Percentiles rank a stretch among this genome's conserved stretches.
Evolutionary conservation across 2,329 filamentous ascomycete genomes (phyloP).

Genomic region (Calycina marina): DNA sequence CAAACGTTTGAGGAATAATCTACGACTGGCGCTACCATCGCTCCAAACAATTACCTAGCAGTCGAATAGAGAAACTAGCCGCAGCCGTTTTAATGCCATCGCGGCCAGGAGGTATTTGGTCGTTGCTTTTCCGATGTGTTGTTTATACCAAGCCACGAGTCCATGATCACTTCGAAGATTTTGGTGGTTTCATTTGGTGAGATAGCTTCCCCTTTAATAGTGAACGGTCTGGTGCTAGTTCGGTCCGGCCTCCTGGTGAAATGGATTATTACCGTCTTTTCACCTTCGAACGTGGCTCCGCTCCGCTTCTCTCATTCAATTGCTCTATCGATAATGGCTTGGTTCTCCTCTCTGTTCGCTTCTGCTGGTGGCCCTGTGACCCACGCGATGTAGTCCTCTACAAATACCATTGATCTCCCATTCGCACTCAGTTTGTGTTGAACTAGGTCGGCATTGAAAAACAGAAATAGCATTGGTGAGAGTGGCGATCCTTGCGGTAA

Average conservation of each 20-base stretch:
- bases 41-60: constrained; percentile 14
- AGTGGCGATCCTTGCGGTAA: constrained; percentile 24
- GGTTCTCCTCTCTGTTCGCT: constrained; percentile 14
- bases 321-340: constrained; percentile 15
- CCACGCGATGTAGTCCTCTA: constrained; percentile 17
- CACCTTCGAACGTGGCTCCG: constrained; percentile 16
- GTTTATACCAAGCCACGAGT: constrained; percentile 15
- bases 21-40: constrained; percentile 14
- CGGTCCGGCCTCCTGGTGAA: constrained; percentile 5
- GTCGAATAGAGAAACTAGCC: constrained; percentile 9
- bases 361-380: constrained; percentile 10
- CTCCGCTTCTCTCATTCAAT: constrained; percentile 16
- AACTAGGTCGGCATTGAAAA: constrained; percentile 17
- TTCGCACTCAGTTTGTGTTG: constrained; percentile 16
- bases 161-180: constrained; percentile 15
- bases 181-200: constrained; percentile 4
- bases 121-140: constrained; percentile 14
- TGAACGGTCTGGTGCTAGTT: constrained; percentile 6
- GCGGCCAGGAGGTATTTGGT: constrained; percentile 14
- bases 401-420: constrained; percentile 19
- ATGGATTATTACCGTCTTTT: constrained; percentile 17
- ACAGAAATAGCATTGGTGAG: constrained; percentile 25
- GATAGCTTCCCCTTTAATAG: constrained; percentile 4
- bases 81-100: constrained; percentile 10
- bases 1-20: constrained; percentile 18